Evolutionary conservation across 108 stramenopile species (phyloP).

Genomic region (Nitzschia putrida): DNA sequence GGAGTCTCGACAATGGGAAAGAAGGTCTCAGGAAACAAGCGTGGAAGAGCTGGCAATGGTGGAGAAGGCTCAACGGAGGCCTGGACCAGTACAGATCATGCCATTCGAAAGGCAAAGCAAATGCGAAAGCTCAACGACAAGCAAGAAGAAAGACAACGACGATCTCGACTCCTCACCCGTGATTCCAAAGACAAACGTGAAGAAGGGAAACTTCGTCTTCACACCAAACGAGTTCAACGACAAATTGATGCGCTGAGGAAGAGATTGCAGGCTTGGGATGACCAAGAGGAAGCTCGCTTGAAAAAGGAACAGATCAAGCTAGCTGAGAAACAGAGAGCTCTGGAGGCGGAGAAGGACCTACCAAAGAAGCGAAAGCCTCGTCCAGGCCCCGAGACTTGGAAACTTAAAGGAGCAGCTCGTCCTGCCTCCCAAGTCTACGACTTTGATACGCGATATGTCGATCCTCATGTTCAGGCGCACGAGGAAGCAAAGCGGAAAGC

Average conservation of each 20-base stretch:
- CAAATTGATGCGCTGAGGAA: conserved; percentile 46
- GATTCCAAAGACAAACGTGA: conserved; percentile 49
- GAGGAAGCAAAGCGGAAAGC: conserved; percentile 67
- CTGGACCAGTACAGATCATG: conserved; percentile 48
- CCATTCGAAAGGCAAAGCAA: conserved; percentile 42
- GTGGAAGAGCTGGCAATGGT: background rate
- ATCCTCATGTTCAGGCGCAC: conserved; percentile 73
- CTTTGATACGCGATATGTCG: conserved; percentile 87
- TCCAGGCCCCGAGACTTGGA: conserved; percentile 83
- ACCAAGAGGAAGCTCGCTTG: conserved; percentile 48
- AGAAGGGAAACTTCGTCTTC: conserved; percentile 57
- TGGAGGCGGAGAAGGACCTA: conserved; percentile 22
- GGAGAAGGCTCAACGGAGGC: conserved; percentile 8
- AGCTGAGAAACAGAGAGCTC: conserved; percentile 36
- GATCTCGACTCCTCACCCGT: conserved; percentile 35
- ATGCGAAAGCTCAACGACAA: conserved; percentile 24
- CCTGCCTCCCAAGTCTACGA: conserved; percentile 88
- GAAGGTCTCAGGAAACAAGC: background rate
- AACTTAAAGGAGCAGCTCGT: conserved; percentile 84
- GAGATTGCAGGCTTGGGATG: conserved; percentile 76
- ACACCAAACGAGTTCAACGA: conserved; percentile 68
- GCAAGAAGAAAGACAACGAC: conserved; percentile 33
- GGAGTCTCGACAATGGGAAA: too few species aligned
- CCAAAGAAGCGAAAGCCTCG: conserved; percentile 56
- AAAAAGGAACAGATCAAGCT: conserved; percentile 30